A percentile compares a stretch with the other conserved stretches of the same genome.
Conservation (phyloP, 805 yeast genomes). For the Candida caryicola region DNA sequence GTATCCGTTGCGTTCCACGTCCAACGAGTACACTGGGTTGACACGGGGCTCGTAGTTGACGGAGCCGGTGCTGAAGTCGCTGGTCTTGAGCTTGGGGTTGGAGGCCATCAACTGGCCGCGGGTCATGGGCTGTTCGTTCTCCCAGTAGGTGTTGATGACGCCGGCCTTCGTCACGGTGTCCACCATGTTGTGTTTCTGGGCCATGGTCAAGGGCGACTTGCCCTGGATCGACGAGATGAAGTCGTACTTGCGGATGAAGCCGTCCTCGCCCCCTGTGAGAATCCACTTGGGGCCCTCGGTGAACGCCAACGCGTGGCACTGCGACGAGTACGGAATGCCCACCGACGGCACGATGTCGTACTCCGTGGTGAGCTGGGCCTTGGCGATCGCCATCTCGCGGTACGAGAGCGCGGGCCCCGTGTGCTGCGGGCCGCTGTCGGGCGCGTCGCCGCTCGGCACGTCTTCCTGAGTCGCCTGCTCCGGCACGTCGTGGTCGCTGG, state of each 20-base stretch:
- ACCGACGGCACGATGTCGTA: constrained; percentile 80
- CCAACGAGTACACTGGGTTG: constrained; percentile 87
- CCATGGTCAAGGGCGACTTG: constrained; percentile 79
- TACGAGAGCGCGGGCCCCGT: constrained; percentile 10
- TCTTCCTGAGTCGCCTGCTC: constrained; percentile 5
- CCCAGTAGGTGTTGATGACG: constrained; percentile 84
- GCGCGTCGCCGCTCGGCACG: no score
- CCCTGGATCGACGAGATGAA: constrained; percentile 84
- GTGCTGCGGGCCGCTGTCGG: not conserved
- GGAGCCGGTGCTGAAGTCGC: constrained; percentile 36
- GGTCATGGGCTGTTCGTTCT: constrained; percentile 83
- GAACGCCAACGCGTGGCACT: constrained; percentile 73
- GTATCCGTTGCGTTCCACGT: constrained; percentile 74
- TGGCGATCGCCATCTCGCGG: constrained; percentile 32
- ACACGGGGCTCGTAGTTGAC: constrained; percentile 54
- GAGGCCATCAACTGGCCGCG: constrained; percentile 37
- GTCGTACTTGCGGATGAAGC: constrained; percentile 87
- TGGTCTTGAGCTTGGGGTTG: constrained; percentile 36
- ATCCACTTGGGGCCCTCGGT: constrained; percentile 82
- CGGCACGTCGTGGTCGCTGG: no score
- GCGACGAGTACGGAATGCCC: constrained; percentile 79
- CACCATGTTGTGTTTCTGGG: constrained; percentile 84
- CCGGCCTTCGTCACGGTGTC: constrained; percentile 88
- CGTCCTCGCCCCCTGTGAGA: constrained; percentile 95
- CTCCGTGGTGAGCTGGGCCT: constrained; percentile 50